Evolutionary conservation across 2,329 filamentous ascomycete species (phyloP), one percentile per base, ranked within the genome.

Genomic region (Cucurbitaria berberidis): DNA sequence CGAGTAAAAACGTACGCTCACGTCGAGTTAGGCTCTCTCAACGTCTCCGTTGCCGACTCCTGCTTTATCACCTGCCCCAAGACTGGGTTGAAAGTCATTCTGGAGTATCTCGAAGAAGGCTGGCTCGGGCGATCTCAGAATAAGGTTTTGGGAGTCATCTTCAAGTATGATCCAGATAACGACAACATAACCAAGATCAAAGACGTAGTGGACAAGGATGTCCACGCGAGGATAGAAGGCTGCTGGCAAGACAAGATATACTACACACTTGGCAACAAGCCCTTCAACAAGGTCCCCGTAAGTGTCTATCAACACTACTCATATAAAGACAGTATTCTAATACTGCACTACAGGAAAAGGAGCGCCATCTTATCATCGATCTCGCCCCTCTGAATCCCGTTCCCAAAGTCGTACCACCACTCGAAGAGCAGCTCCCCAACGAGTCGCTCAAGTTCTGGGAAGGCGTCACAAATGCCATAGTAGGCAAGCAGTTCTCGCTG

Each of bases 91-190:
- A 98, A 98, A 79, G 89, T 88, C 16, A 96, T 99, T 59, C 78
- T 99, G 41, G 88, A 96, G 67, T 99, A 99, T 73, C 80, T 93
- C 49, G 93, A 98, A 69, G 93, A 98, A 66, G 92, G 93, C 44
- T 99, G 95, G 93, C 82, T 98, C 26, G 91, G 93, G 41, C 90
- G 91, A 62, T 86, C 91, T 18, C 93, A 96, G 65, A 96, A 98
- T 76, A 92, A 89, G 70, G 89, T 99, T 30, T 87, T 96, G 56
- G 95, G 95, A 16, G 86, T 97, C 48, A 83, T 98, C 49, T 99
- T 96, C 82, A 88, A 84, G 44, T 96, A 96, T 64, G 89, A 96
- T 68, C 89, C 92, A 0, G 86, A 90, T 19, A 93, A 93, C 52
- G 93, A 98, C 73, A 85, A 85, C 72, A 91, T 88, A 74, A 86